Evolutionary conservation across 495 filamentous ascomycete genomes (phyloP).

Genomic region (Barbatosphaeria neglecta): DNA sequence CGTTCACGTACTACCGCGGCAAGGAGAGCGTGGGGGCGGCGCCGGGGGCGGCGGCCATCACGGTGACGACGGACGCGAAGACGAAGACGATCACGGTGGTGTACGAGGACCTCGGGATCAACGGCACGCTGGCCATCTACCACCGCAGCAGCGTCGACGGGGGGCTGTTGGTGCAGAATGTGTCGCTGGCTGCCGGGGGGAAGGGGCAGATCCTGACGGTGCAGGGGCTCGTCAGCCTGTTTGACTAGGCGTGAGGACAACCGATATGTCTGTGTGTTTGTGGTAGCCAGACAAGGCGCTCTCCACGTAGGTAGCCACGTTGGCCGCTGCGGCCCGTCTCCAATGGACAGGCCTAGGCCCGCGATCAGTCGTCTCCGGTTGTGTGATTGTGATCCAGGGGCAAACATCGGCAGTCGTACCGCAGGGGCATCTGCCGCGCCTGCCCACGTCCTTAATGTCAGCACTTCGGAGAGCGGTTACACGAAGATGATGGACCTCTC

Average conservation of each 20-base stretch:
- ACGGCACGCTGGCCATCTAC: not conserved
- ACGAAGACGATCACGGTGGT: not conserved
- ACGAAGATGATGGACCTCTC: no score
- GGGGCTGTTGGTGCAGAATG: not conserved
- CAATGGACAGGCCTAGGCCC: no score
- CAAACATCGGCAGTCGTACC: no score
- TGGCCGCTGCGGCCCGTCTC: no score
- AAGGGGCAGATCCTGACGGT: not conserved
- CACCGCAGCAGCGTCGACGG: not conserved
- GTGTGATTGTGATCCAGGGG: no score
- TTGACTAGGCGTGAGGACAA: not conserved
- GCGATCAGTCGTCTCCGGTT: no score
- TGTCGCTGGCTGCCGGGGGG: not conserved
- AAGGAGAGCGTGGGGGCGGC: not conserved
- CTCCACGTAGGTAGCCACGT: no score
- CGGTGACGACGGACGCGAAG: not conserved
- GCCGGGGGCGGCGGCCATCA: not conserved
- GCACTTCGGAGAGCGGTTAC: no score
- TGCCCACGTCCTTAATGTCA: no score
- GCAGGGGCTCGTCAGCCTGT: not conserved
- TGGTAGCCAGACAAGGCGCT: no score
- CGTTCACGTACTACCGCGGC: constrained; percentile 10
- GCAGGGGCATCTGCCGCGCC: no score
- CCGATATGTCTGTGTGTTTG: no score
- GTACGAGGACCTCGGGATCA: not conserved